These are phyloP conservation scores for Ogataea nitratoaversa DNA, from an alignment of 805 yeast genomes.

Conservation along the genomic window DNA sequence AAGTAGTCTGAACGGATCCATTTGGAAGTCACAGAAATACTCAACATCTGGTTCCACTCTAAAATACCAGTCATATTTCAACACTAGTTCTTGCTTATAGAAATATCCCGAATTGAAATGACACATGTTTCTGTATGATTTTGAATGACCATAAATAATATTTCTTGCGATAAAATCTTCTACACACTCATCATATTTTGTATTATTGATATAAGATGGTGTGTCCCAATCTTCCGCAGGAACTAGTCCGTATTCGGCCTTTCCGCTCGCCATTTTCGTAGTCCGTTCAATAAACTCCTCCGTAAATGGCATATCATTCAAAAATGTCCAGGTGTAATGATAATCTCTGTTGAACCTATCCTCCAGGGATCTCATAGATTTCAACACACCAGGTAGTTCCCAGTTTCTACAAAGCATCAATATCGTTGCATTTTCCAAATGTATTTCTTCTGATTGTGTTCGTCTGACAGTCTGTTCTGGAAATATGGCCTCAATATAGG, in stretches of 20 bases:
- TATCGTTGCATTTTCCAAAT: conserved; percentile 77
- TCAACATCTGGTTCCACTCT: conserved; percentile 93
- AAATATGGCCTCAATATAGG: conserved; percentile 31
- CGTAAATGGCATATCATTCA: conserved; percentile 69
- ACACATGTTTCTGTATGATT: conserved; percentile 89
- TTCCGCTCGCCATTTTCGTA: conserved; percentile 60
- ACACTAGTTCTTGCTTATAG: conserved; percentile 69
- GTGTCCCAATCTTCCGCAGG: conserved; percentile 73
- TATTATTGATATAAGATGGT: conserved; percentile 67
- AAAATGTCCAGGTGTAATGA: conserved; percentile 73
- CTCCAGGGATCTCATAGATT: conserved; percentile 73
- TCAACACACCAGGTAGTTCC: conserved; percentile 70
- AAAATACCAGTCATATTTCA: conserved; percentile 84
- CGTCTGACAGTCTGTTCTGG: conserved; percentile 10
- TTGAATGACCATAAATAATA: conserved; percentile 61
- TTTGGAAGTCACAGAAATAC: conserved; percentile 80
- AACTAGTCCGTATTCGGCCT: conserved; percentile 60
- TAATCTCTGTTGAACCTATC: conserved; percentile 66
- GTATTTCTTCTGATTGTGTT: conserved; percentile 1
- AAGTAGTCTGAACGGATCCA: conserved; percentile 84
- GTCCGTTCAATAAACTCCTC: conserved; percentile 60
- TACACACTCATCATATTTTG: conserved; percentile 44
- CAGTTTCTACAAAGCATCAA: conserved; percentile 83
- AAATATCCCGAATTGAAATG: conserved; percentile 90
- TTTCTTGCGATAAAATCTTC: conserved; percentile 40